phyloP scores from a whole-genome alignment of 2,329 filamentous ascomycete species.

The Pseudodiploospora longispora region DNA sequence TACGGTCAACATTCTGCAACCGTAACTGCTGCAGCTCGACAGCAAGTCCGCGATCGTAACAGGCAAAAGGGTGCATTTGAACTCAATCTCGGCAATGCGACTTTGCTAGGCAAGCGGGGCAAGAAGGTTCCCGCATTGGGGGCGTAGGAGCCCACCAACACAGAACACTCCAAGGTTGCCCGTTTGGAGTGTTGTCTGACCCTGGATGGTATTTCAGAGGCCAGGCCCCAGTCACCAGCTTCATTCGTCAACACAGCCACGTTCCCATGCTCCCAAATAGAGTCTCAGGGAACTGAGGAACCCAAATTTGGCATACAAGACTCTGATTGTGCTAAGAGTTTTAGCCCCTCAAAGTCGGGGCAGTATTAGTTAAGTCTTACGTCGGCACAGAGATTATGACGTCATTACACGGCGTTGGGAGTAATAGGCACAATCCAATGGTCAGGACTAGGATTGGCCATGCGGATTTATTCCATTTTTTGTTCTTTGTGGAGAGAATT shows the following conservation, averaged over 20 bases:
- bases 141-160: slow-evolving; percentile 19
- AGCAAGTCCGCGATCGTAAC: slow-evolving; percentile 62
- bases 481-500: no score
- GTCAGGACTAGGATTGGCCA: no score
- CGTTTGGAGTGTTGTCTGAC: slow-evolving; percentile 6
- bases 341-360: no score
- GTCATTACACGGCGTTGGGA: no score
- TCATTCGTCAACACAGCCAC: slow-evolving; percentile 18
- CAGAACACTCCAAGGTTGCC: background rate
- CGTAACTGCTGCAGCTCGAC: slow-evolving; percentile 74
- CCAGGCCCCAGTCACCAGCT: no score
- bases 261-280: slow-evolving; percentile 16
- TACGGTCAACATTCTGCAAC: slow-evolving; percentile 85
- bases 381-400: no score
- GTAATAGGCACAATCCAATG: no score
- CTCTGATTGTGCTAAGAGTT: no score
- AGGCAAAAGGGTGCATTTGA: slow-evolving; percentile 79
- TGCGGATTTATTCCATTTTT: no score
- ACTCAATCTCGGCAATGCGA: slow-evolving; percentile 84
- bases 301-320: no score
- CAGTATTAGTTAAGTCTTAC: no score
- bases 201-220: slow-evolving; percentile 9
- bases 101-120: slow-evolving; percentile 66
- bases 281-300: no score
- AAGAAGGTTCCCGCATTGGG: slow-evolving; percentile 44